These are phyloP conservation scores for Amanita exitialis DNA, from an alignment of 768 basidiomycete genomes.

Conservation along the genomic window DNA sequence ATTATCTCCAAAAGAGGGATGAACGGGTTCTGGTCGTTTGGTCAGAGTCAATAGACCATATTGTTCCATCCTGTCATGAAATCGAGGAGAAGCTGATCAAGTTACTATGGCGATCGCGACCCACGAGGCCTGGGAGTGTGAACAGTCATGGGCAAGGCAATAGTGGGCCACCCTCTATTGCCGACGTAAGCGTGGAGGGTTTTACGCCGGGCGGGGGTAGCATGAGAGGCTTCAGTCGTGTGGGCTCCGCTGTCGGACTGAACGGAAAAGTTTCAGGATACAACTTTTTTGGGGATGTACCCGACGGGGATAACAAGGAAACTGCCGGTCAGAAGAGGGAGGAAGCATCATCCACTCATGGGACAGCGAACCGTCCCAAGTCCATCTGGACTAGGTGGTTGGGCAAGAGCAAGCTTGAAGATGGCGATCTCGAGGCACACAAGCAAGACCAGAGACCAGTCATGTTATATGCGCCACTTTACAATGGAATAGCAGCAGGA, in stretches of 20 bases:
- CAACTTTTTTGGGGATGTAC: slow-evolving; percentile 3
- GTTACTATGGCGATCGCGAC: slow-evolving; percentile 60
- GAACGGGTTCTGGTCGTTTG: slow-evolving; percentile 81
- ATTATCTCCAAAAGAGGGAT: slow-evolving; percentile 42
- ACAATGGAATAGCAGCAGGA: slow-evolving; percentile 53
- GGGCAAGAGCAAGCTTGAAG: background rate
- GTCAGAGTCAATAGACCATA: slow-evolving; percentile 70
- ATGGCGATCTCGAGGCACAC: background rate
- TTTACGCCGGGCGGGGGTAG: slow-evolving; percentile 1
- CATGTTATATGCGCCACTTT: slow-evolving; percentile 53
- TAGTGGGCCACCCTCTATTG: slow-evolving; percentile 1
- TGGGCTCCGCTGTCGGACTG: background rate
- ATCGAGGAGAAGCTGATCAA: slow-evolving; percentile 74
- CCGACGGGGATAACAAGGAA: background rate
- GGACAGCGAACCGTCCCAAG: background rate
- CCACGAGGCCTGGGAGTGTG: slow-evolving; percentile 10
- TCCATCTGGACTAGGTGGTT: background rate
- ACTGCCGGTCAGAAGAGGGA: background rate
- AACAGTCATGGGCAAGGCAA: slow-evolving; percentile 7
- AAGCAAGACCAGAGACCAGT: slow-evolving; percentile 12
- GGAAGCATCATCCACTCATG: background rate
- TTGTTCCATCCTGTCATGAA: slow-evolving; percentile 64
- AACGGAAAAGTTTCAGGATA: background rate
- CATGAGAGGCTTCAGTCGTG: slow-evolving; percentile 1
- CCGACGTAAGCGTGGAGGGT: background rate